Conservation (phyloP, 1,284 basidiomycete genomes). For the Ustilago curta region DNA sequence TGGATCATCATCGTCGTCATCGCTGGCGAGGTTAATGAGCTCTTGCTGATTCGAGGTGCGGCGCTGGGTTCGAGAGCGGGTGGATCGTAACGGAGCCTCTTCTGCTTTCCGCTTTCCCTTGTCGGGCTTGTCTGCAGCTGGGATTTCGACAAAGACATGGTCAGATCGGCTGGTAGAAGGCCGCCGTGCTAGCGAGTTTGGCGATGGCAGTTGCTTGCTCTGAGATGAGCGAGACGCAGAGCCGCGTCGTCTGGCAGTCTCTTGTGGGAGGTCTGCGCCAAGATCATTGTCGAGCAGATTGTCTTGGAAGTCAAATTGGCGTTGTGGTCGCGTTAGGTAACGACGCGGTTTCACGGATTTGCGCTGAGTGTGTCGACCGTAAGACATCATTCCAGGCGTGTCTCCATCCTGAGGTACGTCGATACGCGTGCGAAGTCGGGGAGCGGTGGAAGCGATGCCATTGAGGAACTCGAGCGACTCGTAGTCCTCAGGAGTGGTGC, state of each 20-base stretch:
- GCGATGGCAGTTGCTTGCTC: background rate
- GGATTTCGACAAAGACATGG: background rate
- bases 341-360: background rate
- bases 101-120: conserved; percentile 2
- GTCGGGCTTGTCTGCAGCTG: background rate
- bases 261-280: background rate
- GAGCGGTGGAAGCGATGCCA: background rate
- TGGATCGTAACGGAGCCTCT: background rate
- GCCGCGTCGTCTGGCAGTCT: background rate
- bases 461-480: conserved; percentile 1
- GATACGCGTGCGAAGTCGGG: conserved; percentile 4
- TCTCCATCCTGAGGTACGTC: conserved; percentile 15
- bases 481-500: background rate
- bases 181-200: background rate
- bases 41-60: background rate
- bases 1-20: conserved; percentile 4
- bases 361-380: background rate
- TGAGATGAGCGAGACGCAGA: background rate
- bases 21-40: background rate
- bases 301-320: background rate
- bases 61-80: background rate
- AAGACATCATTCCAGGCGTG: background rate
- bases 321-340: no score
- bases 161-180: conserved; percentile 3
- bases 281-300: background rate